Base-by-base conservation (phyloP, 2,329 filamentous ascomycete genomes). In the Plectosphaerella cucumerina region DNA sequence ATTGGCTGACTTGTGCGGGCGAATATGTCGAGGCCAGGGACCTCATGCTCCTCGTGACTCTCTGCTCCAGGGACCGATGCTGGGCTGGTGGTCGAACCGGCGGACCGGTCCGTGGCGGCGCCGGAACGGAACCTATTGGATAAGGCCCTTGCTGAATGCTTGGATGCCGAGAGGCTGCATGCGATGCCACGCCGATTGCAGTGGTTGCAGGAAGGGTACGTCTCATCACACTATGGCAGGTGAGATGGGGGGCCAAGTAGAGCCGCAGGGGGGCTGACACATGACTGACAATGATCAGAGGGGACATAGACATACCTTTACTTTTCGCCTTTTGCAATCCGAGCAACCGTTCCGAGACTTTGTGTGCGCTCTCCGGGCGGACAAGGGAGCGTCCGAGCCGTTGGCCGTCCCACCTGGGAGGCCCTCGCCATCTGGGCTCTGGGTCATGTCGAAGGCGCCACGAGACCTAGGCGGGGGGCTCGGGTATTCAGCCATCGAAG, bases 181-280 rank as follows among this genome's bases (percentile, higher is more conserved):
- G 48, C 23, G 12, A 62, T 62, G 21, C 59, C 55, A 35, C 64
- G 60, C 21, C 63, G 54, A 35, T 54, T 58, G 51, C 64, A 66
- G 47, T 66, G 62, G 51, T 65, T 64, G 34, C 64, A 66, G 18
- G 56, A 51, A 8, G 64, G 63, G 22, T 56, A 56, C 3, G 51
- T 53, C 48, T 66, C 64, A 51, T 67, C 55, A 22, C 56, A 59
- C 56, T 59, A 22, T 12, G 22, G n/a, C n/a, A 20, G 17, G 17
- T 39, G 14, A 18, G 14, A 18, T 5, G n/a, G 18, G 17, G 26
- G 39, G 39, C 10, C 11, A 18, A 20, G 39, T 42, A 10, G 39
- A 18, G 39, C n/a, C 39, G 17, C 39, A 21, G 20, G 39, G n/a
- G 17, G 35, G 35, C n/a, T n/a, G n/a, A n/a, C n/a, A n/a, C n/a